These are phyloP conservation scores for Ganoderma meredithae DNA, from an alignment of 1,284 basidiomycete genomes.

Conservation along the genomic window DNA sequence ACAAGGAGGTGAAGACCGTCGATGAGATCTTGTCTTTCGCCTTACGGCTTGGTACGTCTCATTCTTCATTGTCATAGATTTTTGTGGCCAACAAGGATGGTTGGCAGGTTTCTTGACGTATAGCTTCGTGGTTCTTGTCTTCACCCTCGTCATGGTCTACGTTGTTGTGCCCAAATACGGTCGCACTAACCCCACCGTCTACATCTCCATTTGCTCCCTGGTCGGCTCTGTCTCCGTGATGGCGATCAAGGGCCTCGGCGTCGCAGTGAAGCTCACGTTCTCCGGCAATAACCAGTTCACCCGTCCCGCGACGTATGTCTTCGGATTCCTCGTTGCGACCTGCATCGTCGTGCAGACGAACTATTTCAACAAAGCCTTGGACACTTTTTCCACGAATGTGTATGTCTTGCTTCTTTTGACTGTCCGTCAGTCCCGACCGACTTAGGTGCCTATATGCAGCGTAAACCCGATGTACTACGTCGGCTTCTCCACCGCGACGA, in stretches of 20 bases:
- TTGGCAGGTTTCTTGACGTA: conserved; percentile 86
- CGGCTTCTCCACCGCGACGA: conserved; percentile 96
- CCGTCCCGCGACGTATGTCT: conserved; percentile 94
- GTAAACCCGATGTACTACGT: conserved; percentile 99
- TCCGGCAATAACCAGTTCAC: conserved; percentile 96
- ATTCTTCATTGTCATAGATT: neutral
- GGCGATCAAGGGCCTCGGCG: conserved; percentile 96
- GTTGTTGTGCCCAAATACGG: conserved; percentile 89
- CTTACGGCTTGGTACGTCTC: conserved; percentile 79
- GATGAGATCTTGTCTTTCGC: conserved; percentile 95
- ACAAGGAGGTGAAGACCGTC: conserved; percentile 93
- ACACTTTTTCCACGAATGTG: conserved; percentile 98
- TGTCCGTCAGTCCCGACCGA: too few relatives aligned
- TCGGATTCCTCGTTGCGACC: conserved; percentile 82
- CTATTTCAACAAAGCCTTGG: conserved; percentile 99
- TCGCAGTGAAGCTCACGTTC: conserved; percentile 95
- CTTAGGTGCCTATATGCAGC: conserved; percentile 47
- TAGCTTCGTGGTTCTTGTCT: conserved; percentile 84
- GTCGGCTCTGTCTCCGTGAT: conserved; percentile 92
- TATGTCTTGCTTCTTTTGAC: conserved; percentile 50
- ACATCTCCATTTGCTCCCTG: conserved; percentile 92
- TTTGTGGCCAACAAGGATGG: neutral
- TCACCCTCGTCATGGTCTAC: conserved; percentile 90
- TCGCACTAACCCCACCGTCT: conserved; percentile 88
- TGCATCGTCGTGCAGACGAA: conserved; percentile 98